Conservation (phyloP, 2,329 filamentous ascomycete species). For the Nemania serpens region DNA sequence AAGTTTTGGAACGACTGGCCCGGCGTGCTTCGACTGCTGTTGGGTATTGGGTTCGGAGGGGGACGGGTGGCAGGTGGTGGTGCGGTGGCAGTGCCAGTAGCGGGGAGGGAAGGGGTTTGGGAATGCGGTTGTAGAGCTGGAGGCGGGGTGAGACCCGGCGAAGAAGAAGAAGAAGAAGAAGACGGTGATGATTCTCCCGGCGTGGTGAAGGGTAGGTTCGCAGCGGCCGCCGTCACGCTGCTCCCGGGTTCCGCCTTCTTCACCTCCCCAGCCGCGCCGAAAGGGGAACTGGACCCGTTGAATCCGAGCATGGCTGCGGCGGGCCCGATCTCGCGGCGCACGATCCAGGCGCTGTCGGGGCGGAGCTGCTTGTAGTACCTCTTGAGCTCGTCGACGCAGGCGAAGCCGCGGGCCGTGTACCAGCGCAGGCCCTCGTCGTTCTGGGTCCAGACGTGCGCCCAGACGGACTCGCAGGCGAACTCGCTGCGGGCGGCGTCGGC, state of each 20-base stretch:
- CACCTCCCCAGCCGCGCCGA: not conserved
- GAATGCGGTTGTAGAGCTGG: not conserved
- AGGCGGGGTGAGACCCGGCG: slow-evolving; percentile 18
- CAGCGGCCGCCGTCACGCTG: slow-evolving; percentile 39
- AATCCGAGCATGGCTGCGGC: slow-evolving; percentile 28
- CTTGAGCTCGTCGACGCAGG: slow-evolving; percentile 50
- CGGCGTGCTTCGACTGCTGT: slow-evolving; percentile 29
- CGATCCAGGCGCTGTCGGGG: slow-evolving; percentile 65
- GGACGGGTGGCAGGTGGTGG: slow-evolving; percentile 12
- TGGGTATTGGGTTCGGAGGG: slow-evolving; percentile 35
- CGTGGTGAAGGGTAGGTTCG: slow-evolving; percentile 33
- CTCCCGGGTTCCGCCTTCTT: slow-evolving; percentile 10
- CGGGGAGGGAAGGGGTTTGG: slow-evolving; percentile 6
- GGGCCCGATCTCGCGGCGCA: slow-evolving; percentile 51
- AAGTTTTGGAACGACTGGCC: slow-evolving; percentile 60
- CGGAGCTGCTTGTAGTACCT: slow-evolving; percentile 67
- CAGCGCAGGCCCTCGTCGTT: slow-evolving; percentile 66
- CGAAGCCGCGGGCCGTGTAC: slow-evolving; percentile 65
- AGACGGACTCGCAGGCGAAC: slow-evolving; percentile 52
- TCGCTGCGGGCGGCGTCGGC: slow-evolving; percentile 46
- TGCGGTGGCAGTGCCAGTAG: slow-evolving; percentile 18
- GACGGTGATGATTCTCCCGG: slow-evolving; percentile 4
- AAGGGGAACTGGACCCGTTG: slow-evolving; percentile 19
- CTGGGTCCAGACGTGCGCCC: slow-evolving; percentile 71
- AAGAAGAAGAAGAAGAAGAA: not conserved